Evolutionary conservation across 2,329 filamentous ascomycete species (phyloP).

Genomic region (Tolypocladium capitatum): DNA sequence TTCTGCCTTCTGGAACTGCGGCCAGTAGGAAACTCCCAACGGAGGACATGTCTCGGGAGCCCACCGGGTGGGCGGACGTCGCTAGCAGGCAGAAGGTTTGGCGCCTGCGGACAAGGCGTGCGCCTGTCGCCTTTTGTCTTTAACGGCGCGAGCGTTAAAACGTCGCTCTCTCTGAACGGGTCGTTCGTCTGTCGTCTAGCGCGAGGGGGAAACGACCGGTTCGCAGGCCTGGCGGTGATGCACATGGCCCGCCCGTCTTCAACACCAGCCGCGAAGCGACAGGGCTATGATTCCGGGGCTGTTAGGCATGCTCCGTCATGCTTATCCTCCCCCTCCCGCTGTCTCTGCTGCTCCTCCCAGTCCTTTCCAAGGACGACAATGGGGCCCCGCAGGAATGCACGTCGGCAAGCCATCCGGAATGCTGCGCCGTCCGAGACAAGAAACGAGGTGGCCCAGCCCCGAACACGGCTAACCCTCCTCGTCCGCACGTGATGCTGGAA

Average conservation of each 20-base stretch:
- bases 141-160: neutral
- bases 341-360: conserved; percentile 8
- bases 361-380: conserved; percentile 23
- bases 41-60: conserved; percentile 16
- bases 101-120: neutral
- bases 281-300: too few relatives aligned
- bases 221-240: neutral
- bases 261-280: neutral
- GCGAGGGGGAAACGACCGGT: neutral
- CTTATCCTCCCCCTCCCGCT: neutral
- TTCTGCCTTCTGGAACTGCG: conserved; percentile 1
- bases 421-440: conserved; percentile 22
- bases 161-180: neutral
- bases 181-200: neutral
- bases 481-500: conserved; percentile 13
- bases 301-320: neutral
- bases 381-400: conserved; percentile 15
- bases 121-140: neutral
- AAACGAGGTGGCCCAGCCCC: conserved; percentile 14
- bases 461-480: conserved; percentile 11
- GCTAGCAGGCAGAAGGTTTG: conserved; percentile 4
- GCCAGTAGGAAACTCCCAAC: conserved; percentile 8
- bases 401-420: conserved; percentile 18
- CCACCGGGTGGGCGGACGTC: conserved; percentile 6
- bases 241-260: neutral